Evolutionary conservation across 164 flowering plant genomes (phyloP).

Genomic region (Magnolia sinica): DNA sequence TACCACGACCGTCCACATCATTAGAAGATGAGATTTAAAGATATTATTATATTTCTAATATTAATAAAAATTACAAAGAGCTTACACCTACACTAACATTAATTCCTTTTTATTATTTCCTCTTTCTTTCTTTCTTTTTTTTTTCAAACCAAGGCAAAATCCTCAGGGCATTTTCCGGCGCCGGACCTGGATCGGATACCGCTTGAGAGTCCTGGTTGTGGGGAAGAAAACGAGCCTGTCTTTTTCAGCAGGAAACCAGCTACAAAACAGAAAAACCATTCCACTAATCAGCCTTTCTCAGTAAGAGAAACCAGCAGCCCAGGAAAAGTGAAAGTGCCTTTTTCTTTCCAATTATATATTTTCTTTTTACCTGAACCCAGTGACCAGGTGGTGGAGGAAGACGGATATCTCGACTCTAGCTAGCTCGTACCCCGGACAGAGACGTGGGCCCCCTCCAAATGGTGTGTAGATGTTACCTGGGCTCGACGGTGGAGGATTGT

Average conservation of each 20-base stretch:
- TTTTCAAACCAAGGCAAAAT: not conserved
- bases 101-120: no score
- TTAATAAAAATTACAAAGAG: no score
- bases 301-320: not conserved
- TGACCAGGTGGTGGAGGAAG: constrained; percentile 85
- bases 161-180: constrained; percentile 19
- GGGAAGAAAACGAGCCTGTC: constrained; percentile 95
- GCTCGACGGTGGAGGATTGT: constrained; percentile 28
- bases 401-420: constrained; percentile 79
- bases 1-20: no score
- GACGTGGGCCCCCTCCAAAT: constrained; percentile 90
- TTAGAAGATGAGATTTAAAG: no score
- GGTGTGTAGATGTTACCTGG: constrained; percentile 60
- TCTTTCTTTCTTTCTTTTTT: not conserved
- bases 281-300: not conserved
- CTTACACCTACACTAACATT: no score
- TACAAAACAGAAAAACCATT: constrained; percentile 19
- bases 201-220: constrained; percentile 83
- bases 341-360: not conserved
- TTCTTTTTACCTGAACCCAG: constrained; percentile 54
- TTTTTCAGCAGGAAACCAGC: constrained; percentile 80
- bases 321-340: not conserved
- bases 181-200: constrained; percentile 65
- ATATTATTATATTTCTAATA: no score
- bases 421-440: constrained; percentile 93